Evolutionary conservation across 257 asterid species (phyloP).

Genomic region (Lycium ferocissimum): DNA sequence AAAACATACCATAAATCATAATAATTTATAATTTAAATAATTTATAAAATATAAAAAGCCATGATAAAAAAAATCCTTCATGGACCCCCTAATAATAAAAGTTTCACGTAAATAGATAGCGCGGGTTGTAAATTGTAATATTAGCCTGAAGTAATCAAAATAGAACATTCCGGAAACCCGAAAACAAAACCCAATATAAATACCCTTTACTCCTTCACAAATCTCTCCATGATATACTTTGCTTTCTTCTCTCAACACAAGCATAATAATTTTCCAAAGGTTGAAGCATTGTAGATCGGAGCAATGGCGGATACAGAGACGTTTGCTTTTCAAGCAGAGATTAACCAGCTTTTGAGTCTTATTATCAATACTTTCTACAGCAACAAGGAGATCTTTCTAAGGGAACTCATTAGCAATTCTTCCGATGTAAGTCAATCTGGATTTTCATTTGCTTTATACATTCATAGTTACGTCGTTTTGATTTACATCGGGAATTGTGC

Average conservation of each 20-base stretch:
- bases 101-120: no score
- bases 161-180: no score
- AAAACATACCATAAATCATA: no score
- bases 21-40: no score
- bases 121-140: no score
- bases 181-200: not conserved
- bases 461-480: not conserved
- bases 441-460: not conserved
- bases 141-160: no score
- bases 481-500: not conserved
- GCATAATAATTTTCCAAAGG: not conserved
- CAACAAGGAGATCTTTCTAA: constrained; percentile 25
- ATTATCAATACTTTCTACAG: constrained; percentile 14
- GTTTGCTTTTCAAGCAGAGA: constrained; percentile 14
- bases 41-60: no score
- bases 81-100: no score
- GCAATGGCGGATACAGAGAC: constrained; percentile 19
- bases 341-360: constrained; percentile 15
- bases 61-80: no score
- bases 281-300: not conserved
- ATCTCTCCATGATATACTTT: not conserved
- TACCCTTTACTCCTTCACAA: not conserved
- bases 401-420: constrained; percentile 7
- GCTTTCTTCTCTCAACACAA: not conserved
- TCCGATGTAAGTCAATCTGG: not conserved